These are phyloP conservation scores for Quercus tomentella DNA, from an alignment of 331 rosid species.

Conservation along the genomic window DNA sequence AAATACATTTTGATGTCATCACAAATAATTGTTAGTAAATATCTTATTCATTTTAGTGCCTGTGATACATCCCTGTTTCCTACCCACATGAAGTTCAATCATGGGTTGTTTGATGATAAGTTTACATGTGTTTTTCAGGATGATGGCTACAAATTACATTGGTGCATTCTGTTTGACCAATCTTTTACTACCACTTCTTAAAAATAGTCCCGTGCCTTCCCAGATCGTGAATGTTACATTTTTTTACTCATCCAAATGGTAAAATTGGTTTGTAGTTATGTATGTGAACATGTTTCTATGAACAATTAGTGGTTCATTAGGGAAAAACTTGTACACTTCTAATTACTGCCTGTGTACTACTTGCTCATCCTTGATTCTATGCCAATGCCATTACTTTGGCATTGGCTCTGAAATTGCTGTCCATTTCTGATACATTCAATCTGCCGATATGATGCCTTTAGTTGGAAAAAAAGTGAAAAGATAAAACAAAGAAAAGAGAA, in stretches of 20 bases:
- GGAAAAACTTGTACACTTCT: neutral
- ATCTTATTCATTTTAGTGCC: neutral
- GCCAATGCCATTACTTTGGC: neutral
- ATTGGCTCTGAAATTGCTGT: neutral
- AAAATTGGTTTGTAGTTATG: slow-evolving; percentile 8
- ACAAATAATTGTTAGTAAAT: neutral
- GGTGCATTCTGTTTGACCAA: slow-evolving; percentile 71
- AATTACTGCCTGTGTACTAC: neutral
- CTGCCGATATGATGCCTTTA: neutral
- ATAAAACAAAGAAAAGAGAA: neutral
- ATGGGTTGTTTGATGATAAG: neutral
- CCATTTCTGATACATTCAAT: neutral
- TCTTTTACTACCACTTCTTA: slow-evolving; percentile 67
- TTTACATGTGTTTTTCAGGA: slow-evolving; percentile 37
- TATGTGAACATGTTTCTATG: neutral
- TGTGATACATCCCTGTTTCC: neutral
- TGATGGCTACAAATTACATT: slow-evolving; percentile 79
- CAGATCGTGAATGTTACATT: slow-evolving; percentile 80
- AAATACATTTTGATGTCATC: neutral
- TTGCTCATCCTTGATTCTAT: neutral
- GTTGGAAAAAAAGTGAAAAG: neutral
- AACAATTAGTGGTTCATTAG: neutral
- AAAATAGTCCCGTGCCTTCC: slow-evolving; percentile 64
- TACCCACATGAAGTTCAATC: neutral
- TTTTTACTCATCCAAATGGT: slow-evolving; percentile 86